phyloP scores from a whole-genome alignment of 805 yeast genomes.

The Scheffersomyces stipitis region DNA sequence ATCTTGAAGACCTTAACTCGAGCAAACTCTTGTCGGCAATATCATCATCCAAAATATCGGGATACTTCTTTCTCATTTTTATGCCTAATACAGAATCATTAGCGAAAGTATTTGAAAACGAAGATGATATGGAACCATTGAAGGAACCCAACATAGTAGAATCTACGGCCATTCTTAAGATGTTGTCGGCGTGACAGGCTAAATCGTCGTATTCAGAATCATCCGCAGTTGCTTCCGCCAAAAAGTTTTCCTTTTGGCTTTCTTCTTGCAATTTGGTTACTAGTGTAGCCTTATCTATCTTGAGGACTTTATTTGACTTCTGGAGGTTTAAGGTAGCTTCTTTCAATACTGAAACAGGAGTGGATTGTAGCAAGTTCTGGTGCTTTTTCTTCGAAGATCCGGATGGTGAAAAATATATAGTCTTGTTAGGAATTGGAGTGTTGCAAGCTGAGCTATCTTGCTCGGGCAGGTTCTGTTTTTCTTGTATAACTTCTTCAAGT shows the following conservation, averaged over 20 bases:
- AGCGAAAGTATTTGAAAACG: constrained; percentile 27
- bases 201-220: constrained; percentile 35
- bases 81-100: constrained; percentile 29
- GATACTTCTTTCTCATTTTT: constrained; percentile 11
- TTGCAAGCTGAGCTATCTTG: constrained; percentile 13
- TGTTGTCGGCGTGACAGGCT: constrained; percentile 48
- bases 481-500: constrained; percentile 1
- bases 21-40: constrained; percentile 22
- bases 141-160: constrained; percentile 46
- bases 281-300: constrained; percentile 4
- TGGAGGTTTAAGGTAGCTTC: constrained; percentile 16
- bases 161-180: constrained; percentile 48
- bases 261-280: neutral
- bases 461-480: constrained; percentile 1
- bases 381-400: constrained; percentile 16
- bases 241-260: neutral
- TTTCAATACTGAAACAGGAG: constrained; percentile 24
- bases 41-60: constrained; percentile 15
- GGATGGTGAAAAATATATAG: constrained; percentile 29
- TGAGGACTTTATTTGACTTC: constrained; percentile 11
- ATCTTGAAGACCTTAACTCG: constrained; percentile 14
- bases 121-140: constrained; percentile 36
- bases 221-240: constrained; percentile 8
- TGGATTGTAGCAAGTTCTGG: constrained; percentile 16
- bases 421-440: constrained; percentile 28